Base-by-base conservation (phyloP, 805 yeast species). In the Wickerhamomyces silvicola region DNA sequence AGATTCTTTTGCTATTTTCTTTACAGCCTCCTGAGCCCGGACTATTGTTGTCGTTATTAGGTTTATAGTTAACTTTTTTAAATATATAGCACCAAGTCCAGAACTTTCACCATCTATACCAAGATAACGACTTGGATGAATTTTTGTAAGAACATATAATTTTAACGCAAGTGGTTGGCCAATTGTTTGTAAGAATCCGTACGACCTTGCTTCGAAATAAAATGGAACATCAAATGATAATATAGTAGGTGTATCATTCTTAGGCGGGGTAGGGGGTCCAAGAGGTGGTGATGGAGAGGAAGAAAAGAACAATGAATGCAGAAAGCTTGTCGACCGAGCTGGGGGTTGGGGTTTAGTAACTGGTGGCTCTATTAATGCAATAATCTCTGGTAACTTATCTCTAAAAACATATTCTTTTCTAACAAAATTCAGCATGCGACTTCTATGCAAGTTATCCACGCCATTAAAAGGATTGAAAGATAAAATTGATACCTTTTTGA, bases 51-150 rank as follows among this genome's bases (percentile, higher is more conserved):
- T 30, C 2, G 42, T 24, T 2, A 41, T 26, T 15, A 57, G 27
- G 10, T 48, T 48, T 6, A 70, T 50, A 16, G 40, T 45, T 15
- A 72, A 41, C 12, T 51, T 46, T 25, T 65, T 66, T 27, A 72
- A 40, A 38, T 63, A 70, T 0, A 72, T 45, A 10, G 60, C 54
- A 0, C 78, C 78, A 25, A 68, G 46, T 1, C 77, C 77, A 24
- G 72, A 70, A 18, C 64, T 55, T 24, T 62, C 64, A 1, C 62
- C 70, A 54, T 23, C 65, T 37, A 37, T 68, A 3, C 55, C 41
- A 11, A 45, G 36, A 24, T 48, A 57, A 18, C 34, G 36, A 6
- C 42, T 15, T 8, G 57, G 52, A 3, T 46, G 37, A 4, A 35
- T 13, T 22, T 37, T 37, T 1, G 55, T 44, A 7, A 55, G 19